A percentile compares a stretch with the other conserved stretches of the same genome.
Conservation (phyloP, 2,329 filamentous ascomycete genomes). For the Phyllosticta paracitricarpa region DNA sequence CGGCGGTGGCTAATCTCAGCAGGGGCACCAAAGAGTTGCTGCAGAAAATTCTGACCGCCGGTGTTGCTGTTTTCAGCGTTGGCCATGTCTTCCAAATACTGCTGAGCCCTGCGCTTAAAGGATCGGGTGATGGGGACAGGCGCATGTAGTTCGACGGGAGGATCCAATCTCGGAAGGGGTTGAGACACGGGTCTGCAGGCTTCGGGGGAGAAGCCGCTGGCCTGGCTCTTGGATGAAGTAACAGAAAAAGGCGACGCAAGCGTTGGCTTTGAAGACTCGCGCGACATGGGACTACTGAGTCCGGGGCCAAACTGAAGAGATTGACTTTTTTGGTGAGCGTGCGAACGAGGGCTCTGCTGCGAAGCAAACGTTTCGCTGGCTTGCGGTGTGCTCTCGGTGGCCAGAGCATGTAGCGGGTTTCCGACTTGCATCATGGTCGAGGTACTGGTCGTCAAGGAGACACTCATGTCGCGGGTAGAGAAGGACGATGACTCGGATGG, state of each 20-base stretch:
- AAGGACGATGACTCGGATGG: conserved; percentile 20
- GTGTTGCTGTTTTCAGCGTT: conserved; percentile 35
- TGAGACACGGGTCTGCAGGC: conserved; percentile 8
- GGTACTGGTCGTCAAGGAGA: conserved; percentile 43
- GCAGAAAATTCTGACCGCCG: conserved; percentile 23
- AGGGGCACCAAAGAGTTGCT: conserved; percentile 37
- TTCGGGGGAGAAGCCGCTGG: conserved; percentile 2
- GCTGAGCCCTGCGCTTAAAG: conserved; percentile 49
- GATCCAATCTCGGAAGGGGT: conserved; percentile 27
- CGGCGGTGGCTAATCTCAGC: conserved; percentile 45
- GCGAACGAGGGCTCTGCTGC: conserved; percentile 31
- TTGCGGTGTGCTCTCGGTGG: conserved; percentile 26
- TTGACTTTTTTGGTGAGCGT: conserved; percentile 42
- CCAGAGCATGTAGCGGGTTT: conserved; percentile 37
- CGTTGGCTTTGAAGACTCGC: conserved; percentile 9
- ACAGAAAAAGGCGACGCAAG: conserved; percentile 35
- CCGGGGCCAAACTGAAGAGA: conserved; percentile 39
- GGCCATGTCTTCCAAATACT: conserved; percentile 43
- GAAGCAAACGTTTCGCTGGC: conserved; percentile 30
- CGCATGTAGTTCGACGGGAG: conserved; percentile 46
- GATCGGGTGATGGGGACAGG: conserved; percentile 41
- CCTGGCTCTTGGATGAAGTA: not conserved
- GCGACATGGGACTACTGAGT: conserved; percentile 19
- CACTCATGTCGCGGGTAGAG: conserved; percentile 40
- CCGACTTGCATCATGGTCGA: conserved; percentile 42